Evolutionary conservation across 257 asterid genomes (phyloP).

Genomic region (Forsythia suspensa): DNA sequence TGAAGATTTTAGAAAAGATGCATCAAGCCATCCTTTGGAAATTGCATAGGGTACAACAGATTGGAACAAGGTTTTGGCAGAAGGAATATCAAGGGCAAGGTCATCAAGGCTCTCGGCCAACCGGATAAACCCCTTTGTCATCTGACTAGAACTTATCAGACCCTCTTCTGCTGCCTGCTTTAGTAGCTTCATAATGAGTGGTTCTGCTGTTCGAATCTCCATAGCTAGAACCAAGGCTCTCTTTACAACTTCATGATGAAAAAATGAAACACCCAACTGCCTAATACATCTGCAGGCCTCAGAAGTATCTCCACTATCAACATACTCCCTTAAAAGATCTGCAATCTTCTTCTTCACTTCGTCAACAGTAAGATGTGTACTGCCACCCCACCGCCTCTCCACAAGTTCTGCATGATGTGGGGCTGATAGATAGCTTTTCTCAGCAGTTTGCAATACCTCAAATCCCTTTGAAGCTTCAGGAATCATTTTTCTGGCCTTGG

Average conservation of each 20-base stretch:
- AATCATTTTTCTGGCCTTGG: conserved; percentile 44
- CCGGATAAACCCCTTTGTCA: conserved; percentile 82
- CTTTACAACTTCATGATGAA: conserved; percentile 98
- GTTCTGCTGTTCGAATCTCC: conserved; percentile 74
- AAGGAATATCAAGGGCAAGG: conserved; percentile 95
- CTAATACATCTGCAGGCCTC: conserved; percentile 95
- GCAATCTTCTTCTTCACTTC: conserved; percentile 88
- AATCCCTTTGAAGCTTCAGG: conserved; percentile 48
- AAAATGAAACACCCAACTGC: conserved; percentile 85
- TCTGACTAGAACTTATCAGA: conserved; percentile 88
- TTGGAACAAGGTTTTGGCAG: conserved; percentile 64
- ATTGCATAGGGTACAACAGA: conserved; percentile 69
- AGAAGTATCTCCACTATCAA: conserved; percentile 85
- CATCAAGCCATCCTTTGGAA: conserved; percentile 93
- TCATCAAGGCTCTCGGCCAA: conserved; percentile 89
- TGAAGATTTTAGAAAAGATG: conserved; percentile 52
- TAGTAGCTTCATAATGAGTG: conserved; percentile 61
- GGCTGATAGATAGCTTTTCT: conserved; percentile 95
- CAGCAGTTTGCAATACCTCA: conserved; percentile 51
- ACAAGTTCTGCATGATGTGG: conserved; percentile 99
- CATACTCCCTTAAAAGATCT: conserved; percentile 82
- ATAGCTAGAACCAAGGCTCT: conserved; percentile 80
- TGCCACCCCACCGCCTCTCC: conserved; percentile 97
- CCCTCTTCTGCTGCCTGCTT: conserved; percentile 97
- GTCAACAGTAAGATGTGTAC: conserved; percentile 90